These are phyloP conservation scores for Fusarium drepaniforme DNA, from an alignment of 2,329 filamentous ascomycete species.

Conservation along the genomic window DNA sequence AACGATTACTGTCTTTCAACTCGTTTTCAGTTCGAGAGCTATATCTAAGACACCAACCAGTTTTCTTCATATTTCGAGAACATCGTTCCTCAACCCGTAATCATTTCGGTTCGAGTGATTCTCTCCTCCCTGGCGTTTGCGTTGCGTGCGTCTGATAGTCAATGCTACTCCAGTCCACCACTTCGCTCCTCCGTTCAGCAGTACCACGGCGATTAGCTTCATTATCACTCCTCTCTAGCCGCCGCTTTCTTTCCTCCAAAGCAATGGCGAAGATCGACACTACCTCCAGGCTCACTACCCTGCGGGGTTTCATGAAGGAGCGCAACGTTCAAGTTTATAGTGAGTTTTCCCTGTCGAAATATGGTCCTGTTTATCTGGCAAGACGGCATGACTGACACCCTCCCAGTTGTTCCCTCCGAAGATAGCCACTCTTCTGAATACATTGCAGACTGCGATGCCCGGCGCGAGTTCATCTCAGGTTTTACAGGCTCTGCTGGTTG, in stretches of 20 bases:
- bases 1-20: background rate
- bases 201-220: conserved; percentile 29
- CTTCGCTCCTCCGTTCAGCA: conserved; percentile 36
- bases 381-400: conserved; percentile 22
- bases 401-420: conserved; percentile 90
- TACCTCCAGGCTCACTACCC: conserved; percentile 77
- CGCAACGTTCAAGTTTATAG: conserved; percentile 92
- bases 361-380: background rate
- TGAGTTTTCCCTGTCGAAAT: conserved; percentile 58
- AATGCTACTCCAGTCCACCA: conserved; percentile 42
- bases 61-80: background rate
- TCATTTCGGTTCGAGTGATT: conserved; percentile 15
- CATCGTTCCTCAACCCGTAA: background rate
- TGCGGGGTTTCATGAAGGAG: conserved; percentile 89
- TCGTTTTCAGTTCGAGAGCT: background rate
- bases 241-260: conserved; percentile 34
- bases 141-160: conserved; percentile 36
- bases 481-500: conserved; percentile 97
- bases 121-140: conserved; percentile 15
- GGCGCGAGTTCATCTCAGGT: conserved; percentile 91
- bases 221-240: conserved; percentile 19
- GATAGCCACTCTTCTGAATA: conserved; percentile 99
- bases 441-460: conserved; percentile 93
- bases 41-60: background rate
- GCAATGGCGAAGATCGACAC: conserved; percentile 74